phyloP scores from a whole-genome alignment of 257 asterid species.

The Solanum pimpinellifolium region DNA sequence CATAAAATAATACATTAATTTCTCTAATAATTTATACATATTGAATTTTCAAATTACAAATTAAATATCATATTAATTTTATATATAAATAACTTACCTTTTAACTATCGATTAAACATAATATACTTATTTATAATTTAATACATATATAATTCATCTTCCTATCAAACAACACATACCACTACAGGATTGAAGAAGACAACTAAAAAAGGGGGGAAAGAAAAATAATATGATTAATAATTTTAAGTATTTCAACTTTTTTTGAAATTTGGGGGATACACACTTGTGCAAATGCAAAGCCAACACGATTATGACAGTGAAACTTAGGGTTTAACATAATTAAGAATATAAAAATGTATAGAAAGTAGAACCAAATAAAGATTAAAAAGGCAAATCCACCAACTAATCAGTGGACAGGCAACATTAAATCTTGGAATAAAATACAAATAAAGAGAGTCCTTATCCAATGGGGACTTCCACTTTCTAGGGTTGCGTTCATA shows the following conservation, averaged over 20 bases:
- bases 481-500: conserved; percentile 15
- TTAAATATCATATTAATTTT: neutral
- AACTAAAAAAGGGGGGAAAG: neutral
- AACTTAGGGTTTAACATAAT: neutral
- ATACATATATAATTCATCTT: neutral
- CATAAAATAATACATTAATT: neutral
- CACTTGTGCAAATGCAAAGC: conserved; percentile 10
- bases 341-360: neutral
- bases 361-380: neutral
- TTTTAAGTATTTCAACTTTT: neutral
- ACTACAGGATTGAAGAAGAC: neutral
- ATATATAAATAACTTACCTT: neutral
- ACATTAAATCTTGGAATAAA: conserved; percentile 1
- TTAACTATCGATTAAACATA: neutral
- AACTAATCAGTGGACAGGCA: conserved; percentile 26
- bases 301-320: conserved; percentile 19
- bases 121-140: neutral
- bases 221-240: neutral
- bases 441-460: neutral
- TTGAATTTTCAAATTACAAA: neutral
- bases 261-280: neutral
- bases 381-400: conserved; percentile 22
- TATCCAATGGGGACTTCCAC: conserved; percentile 26
- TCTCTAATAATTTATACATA: neutral
- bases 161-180: neutral